A percentile compares a stretch with the other conserved stretches of the same genome.
Evolutionary conservation across 2,329 filamentous ascomycete genomes (phyloP).

Genomic region (Fusarium annulatum): DNA sequence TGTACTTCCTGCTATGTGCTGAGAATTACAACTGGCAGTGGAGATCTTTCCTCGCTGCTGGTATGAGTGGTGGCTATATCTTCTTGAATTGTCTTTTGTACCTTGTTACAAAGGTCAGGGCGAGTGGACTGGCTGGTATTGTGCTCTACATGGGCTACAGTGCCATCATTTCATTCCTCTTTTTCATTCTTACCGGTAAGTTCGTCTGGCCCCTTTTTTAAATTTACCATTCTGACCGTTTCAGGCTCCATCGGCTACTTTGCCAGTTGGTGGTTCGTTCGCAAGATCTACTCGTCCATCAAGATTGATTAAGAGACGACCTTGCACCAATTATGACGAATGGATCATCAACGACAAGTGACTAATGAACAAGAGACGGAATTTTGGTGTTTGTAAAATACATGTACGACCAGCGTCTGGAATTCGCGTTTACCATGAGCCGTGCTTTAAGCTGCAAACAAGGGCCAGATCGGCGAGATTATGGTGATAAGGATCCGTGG

Average conservation of each 20-base stretch:
- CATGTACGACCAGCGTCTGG: conserved; percentile 47
- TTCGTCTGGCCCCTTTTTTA: conserved; percentile 25
- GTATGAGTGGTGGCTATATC: conserved; percentile 90
- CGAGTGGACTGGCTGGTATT: conserved; percentile 85
- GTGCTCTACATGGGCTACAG: conserved; percentile 96
- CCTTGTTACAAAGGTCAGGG: conserved; percentile 87
- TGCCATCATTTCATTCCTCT: conserved; percentile 85
- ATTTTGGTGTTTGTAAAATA: conserved; percentile 46
- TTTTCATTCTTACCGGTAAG: conserved; percentile 94
- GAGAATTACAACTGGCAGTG: conserved; percentile 99
- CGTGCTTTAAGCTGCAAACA: neutral
- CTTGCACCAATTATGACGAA: conserved; percentile 1
- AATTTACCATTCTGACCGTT: conserved; percentile 28
- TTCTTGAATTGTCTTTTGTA: conserved; percentile 93
- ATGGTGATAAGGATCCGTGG: conserved; percentile 2
- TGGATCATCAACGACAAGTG: conserved; percentile 20
- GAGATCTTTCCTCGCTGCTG: conserved; percentile 91
- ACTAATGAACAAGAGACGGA: conserved; percentile 37
- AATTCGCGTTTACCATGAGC: conserved; percentile 25
- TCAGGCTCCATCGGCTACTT: conserved; percentile 95
- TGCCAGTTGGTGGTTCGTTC: conserved; percentile 92
- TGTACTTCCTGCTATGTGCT: conserved; percentile 94
- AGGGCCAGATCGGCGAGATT: conserved; percentile 1
- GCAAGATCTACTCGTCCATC: conserved; percentile 96
- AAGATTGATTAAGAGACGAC: conserved; percentile 81